phyloP scores from a whole-genome alignment of 2,329 filamentous ascomycete species.

The Diaporthe sp. region DNA sequence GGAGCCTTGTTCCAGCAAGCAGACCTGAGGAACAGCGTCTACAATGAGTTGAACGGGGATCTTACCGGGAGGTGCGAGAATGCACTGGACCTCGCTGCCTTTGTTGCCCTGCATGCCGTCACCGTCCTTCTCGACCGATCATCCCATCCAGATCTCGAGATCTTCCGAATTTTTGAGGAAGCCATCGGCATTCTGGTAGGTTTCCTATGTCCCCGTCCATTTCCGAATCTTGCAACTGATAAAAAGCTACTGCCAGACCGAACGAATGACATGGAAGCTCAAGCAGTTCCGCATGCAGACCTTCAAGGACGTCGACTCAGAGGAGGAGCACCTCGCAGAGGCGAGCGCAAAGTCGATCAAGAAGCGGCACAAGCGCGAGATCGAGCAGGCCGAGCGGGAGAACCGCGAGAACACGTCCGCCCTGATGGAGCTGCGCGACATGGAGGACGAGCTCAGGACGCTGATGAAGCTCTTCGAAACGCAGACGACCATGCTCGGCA shows the following conservation, averaged over 20 bases:
- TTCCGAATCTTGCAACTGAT: too few relatives aligned
- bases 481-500: slow-evolving; percentile 63
- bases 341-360: slow-evolving; percentile 58
- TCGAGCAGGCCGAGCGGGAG: slow-evolving; percentile 62
- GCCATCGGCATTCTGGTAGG: slow-evolving; percentile 72
- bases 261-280: slow-evolving; percentile 72
- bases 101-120: slow-evolving; percentile 72
- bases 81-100: slow-evolving; percentile 70
- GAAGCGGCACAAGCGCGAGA: slow-evolving; percentile 55
- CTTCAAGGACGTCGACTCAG: slow-evolving; percentile 57
- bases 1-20: slow-evolving; percentile 70
- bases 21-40: slow-evolving; percentile 73
- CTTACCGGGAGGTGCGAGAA: slow-evolving; percentile 73
- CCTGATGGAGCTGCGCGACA: slow-evolving; percentile 71
- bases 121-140: slow-evolving; percentile 72
- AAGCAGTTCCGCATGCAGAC: slow-evolving; percentile 72
- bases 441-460: slow-evolving; percentile 73
- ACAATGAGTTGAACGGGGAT: slow-evolving; percentile 75
- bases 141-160: slow-evolving; percentile 71
- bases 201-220: not conserved
- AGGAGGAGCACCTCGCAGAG: slow-evolving; percentile 49
- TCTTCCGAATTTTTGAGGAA: slow-evolving; percentile 76
- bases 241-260: slow-evolving; percentile 68
- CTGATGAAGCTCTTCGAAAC: slow-evolving; percentile 69
- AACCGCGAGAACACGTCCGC: slow-evolving; percentile 75